These are phyloP conservation scores for Dactylorhiza incarnata DNA, from an alignment of 106 monocot species.

Conservation along the genomic window DNA sequence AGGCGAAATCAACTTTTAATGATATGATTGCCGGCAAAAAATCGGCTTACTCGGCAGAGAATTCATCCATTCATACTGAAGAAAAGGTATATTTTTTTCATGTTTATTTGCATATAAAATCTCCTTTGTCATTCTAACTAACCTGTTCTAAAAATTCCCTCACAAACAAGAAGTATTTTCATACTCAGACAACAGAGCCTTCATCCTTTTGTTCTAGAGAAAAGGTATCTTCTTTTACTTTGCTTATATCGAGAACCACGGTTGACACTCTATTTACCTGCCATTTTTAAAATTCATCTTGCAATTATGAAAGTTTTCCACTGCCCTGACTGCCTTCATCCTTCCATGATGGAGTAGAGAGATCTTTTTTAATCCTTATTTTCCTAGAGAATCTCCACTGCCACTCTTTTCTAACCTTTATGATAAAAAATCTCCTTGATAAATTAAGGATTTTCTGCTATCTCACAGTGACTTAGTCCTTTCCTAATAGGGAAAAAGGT, in stretches of 20 bases:
- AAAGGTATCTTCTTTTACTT: too few relatives aligned
- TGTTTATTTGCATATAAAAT: too few relatives aligned
- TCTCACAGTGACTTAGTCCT: too few relatives aligned
- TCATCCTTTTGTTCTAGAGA: neutral
- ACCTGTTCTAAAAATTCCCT: neutral
- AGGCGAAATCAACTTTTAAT: slow-evolving; percentile 29
- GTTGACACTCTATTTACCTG: too few relatives aligned
- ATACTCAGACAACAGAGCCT: neutral
- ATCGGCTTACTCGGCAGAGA: neutral
- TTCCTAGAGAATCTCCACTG: neutral
- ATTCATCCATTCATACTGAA: neutral
- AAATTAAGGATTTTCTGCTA: too few relatives aligned
- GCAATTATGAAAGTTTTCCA: too few relatives aligned
- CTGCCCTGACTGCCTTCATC: too few relatives aligned
- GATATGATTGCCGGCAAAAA: slow-evolving; percentile 17
- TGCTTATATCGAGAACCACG: too few relatives aligned
- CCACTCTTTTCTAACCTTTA: neutral
- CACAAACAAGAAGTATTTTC: neutral
- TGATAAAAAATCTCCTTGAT: neutral
- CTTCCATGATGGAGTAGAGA: too few relatives aligned
- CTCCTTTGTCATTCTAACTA: neutral
- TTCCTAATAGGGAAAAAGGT: too few relatives aligned
- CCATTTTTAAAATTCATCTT: too few relatives aligned
- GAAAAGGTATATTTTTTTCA: slow-evolving; percentile 9
- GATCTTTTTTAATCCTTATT: neutral